Base-by-base conservation (phyloP, 768 basidiomycete genomes). In the Naematelia aurantialba region DNA sequence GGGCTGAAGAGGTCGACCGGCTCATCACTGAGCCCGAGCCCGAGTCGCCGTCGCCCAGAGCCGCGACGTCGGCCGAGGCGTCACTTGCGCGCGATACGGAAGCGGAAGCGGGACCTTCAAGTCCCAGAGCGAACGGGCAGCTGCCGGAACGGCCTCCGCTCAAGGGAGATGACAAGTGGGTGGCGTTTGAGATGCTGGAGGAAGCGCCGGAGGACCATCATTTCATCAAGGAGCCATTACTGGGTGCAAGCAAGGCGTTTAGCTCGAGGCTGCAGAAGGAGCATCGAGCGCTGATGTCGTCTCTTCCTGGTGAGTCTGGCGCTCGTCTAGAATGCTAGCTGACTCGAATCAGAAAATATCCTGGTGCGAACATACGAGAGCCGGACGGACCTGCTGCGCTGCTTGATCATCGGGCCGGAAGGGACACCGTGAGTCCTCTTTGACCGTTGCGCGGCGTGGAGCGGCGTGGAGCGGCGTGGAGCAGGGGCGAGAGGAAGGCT, bases 301-400 rank as follows among this genome's bases (percentile, higher is more conserved):
- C 89, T 65, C 76, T 96, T 55, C 92, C 92, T 73, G 90, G 91
- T 91, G 59, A 59, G 81, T 72, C 26, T 31, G 31, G 31, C 49
- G 26, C 25, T 26, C 5, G 27, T 5, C 5, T 52, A 11, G 44
- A 47, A 19, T 17, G 11, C 17, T 46, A 49, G 25, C 63, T 47
- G 48, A 48, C 25, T 12, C 12, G 42, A 19, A 44, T 44, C 69
- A 89, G 91, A 91, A 59, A 87, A 87, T 13, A 92, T 97, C 65
- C 70, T 94, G 54, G 89, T 97, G 49, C 85, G 91, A 58, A 87
- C 87, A 24, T 97, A 89, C 72, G 92, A 96, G 76, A 88, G 94
- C 74, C 84, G 92, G 25, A 81, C 85, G 45, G 92, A 97, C 79
- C 82, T 97, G 34, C 77, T 96, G 60, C 84, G 92, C 29, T 88